Conservation (phyloP, 148 eudicot species). For the Rhododendron ovatum region DNA sequence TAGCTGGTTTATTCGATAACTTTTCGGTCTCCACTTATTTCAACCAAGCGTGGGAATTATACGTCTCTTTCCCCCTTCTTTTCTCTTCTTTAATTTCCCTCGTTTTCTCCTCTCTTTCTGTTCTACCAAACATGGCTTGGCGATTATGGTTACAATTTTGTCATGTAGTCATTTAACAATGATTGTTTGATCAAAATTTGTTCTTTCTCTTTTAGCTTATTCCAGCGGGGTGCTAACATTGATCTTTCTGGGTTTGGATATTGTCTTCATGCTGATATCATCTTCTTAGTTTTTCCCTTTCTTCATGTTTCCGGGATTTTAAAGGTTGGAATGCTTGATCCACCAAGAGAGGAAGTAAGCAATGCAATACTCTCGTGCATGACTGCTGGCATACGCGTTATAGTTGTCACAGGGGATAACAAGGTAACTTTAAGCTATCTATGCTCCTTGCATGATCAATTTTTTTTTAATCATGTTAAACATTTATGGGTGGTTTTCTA, state of each 20-base stretch:
- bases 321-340: conserved; percentile 99
- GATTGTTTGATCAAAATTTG: background rate
- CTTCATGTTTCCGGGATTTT: background rate
- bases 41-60: background rate
- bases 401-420: conserved; percentile 98
- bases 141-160: background rate
- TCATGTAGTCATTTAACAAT: background rate
- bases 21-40: background rate
- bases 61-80: background rate
- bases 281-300: background rate
- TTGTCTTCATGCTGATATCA: background rate
- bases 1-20: background rate
- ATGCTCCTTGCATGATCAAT: background rate
- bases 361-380: conserved; percentile 87
- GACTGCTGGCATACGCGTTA: conserved; percentile 98
- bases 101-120: background rate
- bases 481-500: conserved; percentile 14
- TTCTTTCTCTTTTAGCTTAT: background rate
- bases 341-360: conserved; percentile 91
- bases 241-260: conserved; percentile 4
- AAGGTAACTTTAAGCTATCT: conserved; percentile 44
- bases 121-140: background rate
- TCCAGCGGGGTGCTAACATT: background rate
- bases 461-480: background rate
- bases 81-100: background rate